These are phyloP conservation scores for Coix lacrymajobi DNA, from an alignment of 176 grass and related monocot genomes.

Conservation along the genomic window DNA sequence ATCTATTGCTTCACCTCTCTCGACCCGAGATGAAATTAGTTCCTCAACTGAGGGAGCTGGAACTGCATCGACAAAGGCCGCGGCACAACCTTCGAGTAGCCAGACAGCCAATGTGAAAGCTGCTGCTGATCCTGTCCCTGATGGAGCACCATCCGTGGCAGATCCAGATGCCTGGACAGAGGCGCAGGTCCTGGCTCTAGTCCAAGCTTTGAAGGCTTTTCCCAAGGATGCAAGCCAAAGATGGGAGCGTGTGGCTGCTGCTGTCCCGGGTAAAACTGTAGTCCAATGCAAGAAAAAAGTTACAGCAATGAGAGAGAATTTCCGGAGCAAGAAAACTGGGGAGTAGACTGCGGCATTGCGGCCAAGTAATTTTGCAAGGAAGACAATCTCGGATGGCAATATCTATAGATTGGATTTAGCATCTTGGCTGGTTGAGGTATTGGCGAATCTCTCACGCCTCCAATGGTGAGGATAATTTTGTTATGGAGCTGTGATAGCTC, in stretches of 20 bases:
- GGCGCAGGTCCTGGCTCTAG: constrained; percentile 72
- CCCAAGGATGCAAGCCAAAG: constrained; percentile 91
- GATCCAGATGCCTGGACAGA: constrained; percentile 87
- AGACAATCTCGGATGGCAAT: constrained; percentile 1
- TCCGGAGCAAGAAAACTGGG: constrained; percentile 70
- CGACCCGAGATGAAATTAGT: constrained; percentile 50
- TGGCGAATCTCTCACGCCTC: not conserved
- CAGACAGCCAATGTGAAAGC: constrained; percentile 27
- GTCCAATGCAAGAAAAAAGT: constrained; percentile 97
- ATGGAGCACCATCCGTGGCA: constrained; percentile 32
- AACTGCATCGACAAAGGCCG: constrained; percentile 16
- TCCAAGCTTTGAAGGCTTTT: constrained; percentile 93
- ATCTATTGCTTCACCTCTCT: constrained; percentile 74
- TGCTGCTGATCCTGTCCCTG: constrained; percentile 20
- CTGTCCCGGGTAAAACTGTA: constrained; percentile 92
- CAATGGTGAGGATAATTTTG: constrained; percentile 19
- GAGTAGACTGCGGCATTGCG: constrained; percentile 26
- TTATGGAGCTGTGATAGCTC: not conserved
- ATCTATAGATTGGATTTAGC: not conserved
- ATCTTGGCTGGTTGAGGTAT: not conserved
- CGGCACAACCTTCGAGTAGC: constrained; percentile 34
- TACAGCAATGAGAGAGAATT: constrained; percentile 75
- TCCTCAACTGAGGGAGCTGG: constrained; percentile 19
- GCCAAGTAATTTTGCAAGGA: not conserved
- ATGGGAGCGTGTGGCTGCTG: constrained; percentile 92